Percentiles rank a stretch among this genome's conserved stretches.
These are phyloP conservation scores for Cyberlindnera euphorbiiphila DNA, from an alignment of 805 yeast species.

Conservation along the genomic window DNA sequence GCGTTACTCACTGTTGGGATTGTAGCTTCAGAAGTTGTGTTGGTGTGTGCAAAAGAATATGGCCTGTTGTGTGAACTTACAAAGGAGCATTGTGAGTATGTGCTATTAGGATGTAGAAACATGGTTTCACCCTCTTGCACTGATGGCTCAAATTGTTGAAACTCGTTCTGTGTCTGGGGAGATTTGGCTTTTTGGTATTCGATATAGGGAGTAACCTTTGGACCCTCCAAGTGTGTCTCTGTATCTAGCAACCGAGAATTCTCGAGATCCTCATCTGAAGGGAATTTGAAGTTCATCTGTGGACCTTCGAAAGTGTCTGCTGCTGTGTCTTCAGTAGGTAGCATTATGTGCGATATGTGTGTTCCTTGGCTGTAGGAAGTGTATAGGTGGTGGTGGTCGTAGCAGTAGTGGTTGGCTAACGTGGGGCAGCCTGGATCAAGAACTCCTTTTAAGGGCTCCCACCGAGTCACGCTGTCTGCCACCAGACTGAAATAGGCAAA, in stretches of 20 bases:
- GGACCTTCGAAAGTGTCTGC: slow-evolving; percentile 36
- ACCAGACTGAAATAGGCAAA: too few relatives aligned
- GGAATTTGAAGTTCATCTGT: slow-evolving; percentile 38
- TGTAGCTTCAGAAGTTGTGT: slow-evolving; percentile 6
- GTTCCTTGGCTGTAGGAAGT: too few relatives aligned
- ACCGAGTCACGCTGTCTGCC: too few relatives aligned
- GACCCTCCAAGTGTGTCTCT: slow-evolving; percentile 12
- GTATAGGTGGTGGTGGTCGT: slow-evolving; percentile 21
- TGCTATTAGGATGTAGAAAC: slow-evolving; percentile 2
- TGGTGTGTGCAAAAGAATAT: slow-evolving; percentile 4
- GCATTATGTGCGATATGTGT: not conserved
- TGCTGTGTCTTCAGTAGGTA: slow-evolving; percentile 30
- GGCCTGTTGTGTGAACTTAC: slow-evolving; percentile 1
- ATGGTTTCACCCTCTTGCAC: slow-evolving; percentile 5
- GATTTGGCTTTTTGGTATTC: slow-evolving; percentile 12
- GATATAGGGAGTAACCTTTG: slow-evolving; percentile 19
- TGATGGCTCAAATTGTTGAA: too few relatives aligned
- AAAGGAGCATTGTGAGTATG: not conserved
- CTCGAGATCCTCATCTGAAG: slow-evolving; percentile 28
- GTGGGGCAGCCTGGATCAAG: too few relatives aligned
- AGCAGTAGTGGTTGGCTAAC: too few relatives aligned
- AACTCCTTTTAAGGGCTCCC: too few relatives aligned
- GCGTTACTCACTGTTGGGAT: slow-evolving; percentile 23
- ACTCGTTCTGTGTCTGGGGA: slow-evolving; percentile 1
- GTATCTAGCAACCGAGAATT: not conserved